phyloP scores from a whole-genome alignment of 345 rosid genomes.

The Mercurialis annua region DNA sequence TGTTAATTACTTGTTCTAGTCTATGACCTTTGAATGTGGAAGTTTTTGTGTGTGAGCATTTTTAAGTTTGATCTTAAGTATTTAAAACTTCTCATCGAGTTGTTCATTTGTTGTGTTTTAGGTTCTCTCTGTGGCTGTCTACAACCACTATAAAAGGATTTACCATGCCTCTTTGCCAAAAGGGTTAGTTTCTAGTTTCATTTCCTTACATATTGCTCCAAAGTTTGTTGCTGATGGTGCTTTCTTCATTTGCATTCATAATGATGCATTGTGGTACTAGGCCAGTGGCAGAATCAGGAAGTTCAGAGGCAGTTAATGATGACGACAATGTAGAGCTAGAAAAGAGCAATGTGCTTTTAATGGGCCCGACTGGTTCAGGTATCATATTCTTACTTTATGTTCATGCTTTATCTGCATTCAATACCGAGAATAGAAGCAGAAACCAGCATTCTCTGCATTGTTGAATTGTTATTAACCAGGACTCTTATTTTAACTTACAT shows the following conservation, averaged over 20 bases:
- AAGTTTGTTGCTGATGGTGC: background rate
- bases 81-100: background rate
- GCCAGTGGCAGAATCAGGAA: conserved; percentile 65
- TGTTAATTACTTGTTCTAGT: too few relatives aligned
- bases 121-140: conserved; percentile 94
- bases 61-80: background rate
- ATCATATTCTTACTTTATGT: conserved; percentile 12
- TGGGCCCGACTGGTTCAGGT: conserved; percentile 99
- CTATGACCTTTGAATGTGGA: too few relatives aligned
- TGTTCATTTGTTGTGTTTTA: conserved; percentile 26
- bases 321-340: conserved; percentile 85
- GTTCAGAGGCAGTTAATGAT: conserved; percentile 45
- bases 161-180: conserved; percentile 54
- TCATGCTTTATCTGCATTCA: background rate
- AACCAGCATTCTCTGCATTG: conserved; percentile 5
- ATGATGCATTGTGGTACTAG: conserved; percentile 53
- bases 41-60: background rate
- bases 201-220: background rate
- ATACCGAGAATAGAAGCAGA: background rate
- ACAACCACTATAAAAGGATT: conserved; percentile 93
- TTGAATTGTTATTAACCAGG: conserved; percentile 2
- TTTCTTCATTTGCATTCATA: background rate
- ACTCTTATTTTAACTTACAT: conserved; percentile 25
- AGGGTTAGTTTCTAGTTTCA: conserved; percentile 60
- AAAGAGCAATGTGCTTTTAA: conserved; percentile 91